Base-by-base conservation (phyloP, 78 protist species). In the Chrysochromulina parva region DNA sequence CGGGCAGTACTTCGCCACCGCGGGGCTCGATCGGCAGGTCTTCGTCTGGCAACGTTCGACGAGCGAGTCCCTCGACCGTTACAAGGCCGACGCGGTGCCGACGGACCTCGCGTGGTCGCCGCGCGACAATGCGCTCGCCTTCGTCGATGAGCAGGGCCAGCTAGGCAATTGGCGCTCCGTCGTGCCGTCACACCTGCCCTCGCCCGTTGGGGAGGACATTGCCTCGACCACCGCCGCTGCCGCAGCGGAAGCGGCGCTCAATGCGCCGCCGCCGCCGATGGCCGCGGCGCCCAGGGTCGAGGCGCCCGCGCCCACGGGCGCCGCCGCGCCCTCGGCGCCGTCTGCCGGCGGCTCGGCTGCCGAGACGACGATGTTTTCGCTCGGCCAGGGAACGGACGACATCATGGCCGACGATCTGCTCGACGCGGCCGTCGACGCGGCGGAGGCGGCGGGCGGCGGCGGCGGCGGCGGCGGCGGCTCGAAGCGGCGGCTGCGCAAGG, bases 401-500 rank as follows among this genome's bases (percentile, higher is more conserved):
- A 10, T 11, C 20, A 10, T 10, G 20, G 71, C 5, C 6, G 71
- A 65, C 14, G 71, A 65, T 65, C 71, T 65, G 71, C 14, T 65
- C 71, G 71, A 58, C 20, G 20, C 62, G 62, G 10, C 71, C 52
- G 52, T 13, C 80, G 80, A 38, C n/a, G 5, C 74, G 74, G 78
- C 78, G n/a, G 78, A n/a, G 6, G 78, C n/a, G 50, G 78, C 16
- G 38, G 50, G 5, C 2, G 78, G 78, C 78, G 78, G 26, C 50
- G 20, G 28, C 38, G 78, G 16, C 48, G 3, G n/a, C 71, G 11
- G 26, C 26, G 71, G 47, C 26, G 71, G 71, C 13, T 60, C 66
- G 9, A 28, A 50, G 11, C 78, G 78, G 16, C 78, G 78, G 78
- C 78, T 69, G 54, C 78, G 78, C 78, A 69, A 48, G 82, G 82